phyloP scores from a whole-genome alignment of 768 basidiomycete genomes.

The Tylopilus sp. region DNA sequence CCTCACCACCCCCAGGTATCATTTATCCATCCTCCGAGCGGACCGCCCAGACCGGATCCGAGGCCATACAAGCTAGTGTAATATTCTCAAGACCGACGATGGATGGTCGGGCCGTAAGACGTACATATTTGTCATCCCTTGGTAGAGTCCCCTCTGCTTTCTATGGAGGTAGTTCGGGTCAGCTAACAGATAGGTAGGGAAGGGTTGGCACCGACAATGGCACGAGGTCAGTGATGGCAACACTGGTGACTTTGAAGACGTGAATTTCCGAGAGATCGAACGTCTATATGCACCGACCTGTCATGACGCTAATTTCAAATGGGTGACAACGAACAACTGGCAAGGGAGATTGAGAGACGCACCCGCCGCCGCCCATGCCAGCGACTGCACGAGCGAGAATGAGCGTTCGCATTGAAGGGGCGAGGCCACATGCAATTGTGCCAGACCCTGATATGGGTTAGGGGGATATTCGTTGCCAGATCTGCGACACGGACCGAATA shows the following conservation, averaged over 20 bases:
- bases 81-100: constrained; percentile 9
- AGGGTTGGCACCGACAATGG: constrained; percentile 58
- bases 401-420: constrained; percentile 79
- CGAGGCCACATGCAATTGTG: constrained; percentile 82
- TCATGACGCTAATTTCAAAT: constrained; percentile 66
- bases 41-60: constrained; percentile 78
- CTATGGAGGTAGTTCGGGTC: constrained; percentile 35
- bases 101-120: constrained; percentile 17
- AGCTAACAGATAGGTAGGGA: background rate
- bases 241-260: constrained; percentile 61
- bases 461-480: constrained; percentile 10
- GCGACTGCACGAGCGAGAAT: constrained; percentile 82
- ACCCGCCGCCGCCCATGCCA: constrained; percentile 92
- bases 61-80: constrained; percentile 69
- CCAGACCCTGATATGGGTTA: constrained; percentile 56
- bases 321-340: background rate
- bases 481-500: constrained; percentile 63
- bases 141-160: constrained; percentile 84
- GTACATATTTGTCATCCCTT: constrained; percentile 88
- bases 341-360: constrained; percentile 29
- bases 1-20: constrained; percentile 83
- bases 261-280: constrained; percentile 12
- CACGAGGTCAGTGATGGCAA: constrained; percentile 85
- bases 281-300: constrained; percentile 45
- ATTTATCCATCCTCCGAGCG: constrained; percentile 80